Evolutionary conservation across 2,329 filamentous ascomycete genomes (phyloP), one percentile per base, ranked within the genome.

Genomic region (Monascus ruber): DNA sequence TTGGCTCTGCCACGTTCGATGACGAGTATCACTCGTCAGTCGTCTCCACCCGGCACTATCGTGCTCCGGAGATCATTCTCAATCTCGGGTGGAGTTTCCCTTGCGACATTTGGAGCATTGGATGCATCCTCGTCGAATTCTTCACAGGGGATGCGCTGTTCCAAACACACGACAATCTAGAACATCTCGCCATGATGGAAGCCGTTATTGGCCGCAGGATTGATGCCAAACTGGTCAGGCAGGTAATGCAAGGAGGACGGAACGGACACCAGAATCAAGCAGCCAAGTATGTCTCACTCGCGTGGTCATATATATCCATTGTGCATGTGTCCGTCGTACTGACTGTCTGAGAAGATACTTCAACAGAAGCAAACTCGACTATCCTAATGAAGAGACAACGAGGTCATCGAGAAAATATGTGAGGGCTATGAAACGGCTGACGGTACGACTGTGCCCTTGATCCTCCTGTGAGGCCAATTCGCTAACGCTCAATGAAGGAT

Each of bases 101-200:
- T 7, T 81, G 78, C 52, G 77, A 81, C 49, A 77, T 81, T 39
- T 81, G 77, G 77, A 81, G 77, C 55, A 79, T 81, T 40, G 77
- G 77, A 24, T 81, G 77, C 48, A 81, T 81, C 40, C 60, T 81
- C 7, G 77, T 81, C 27, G 77, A 81, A 47, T 81, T 81, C 55
- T 81, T 77, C 62, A 81, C 77, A 0, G 77, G 77, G 6, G 77
- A 81, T 56, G 77, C 77, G 33, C 63, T 81, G 2, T 81, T 81
- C 62, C 77, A 81, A 54, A 81, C 77, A 1, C 77, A 81, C 53
- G 77, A 81, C 57, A 81, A 80, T 46, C 68, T 79, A 27, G 77
- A 81, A 54, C 77, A 81, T 55, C 68, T 81, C 35, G 77, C 76
- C 31, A 81, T 81, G 77, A 81, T 81, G 77, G 77, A 81, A 56